A percentile compares a stretch with the other conserved stretches of the same genome.
Conservation (phyloP, 2,329 filamentous ascomycete species). For the Botryotinia narcissicola region DNA sequence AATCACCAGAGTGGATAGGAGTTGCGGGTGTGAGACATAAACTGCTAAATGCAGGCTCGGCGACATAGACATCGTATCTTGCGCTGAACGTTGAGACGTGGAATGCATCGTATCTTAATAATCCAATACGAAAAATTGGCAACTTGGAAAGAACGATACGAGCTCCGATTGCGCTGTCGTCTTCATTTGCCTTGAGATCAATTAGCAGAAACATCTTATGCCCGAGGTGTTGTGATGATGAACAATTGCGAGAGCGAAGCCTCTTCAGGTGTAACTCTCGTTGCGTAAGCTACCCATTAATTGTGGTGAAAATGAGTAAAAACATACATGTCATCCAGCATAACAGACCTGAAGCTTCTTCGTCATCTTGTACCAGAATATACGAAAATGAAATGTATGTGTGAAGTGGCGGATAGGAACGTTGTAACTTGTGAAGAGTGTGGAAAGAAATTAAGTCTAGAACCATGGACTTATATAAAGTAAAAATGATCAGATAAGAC, state of each 20-base stretch:
- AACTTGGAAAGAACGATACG: not conserved
- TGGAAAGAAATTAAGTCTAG: not conserved
- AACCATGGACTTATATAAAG: not conserved
- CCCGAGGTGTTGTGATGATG: not conserved
- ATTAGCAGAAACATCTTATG: not conserved
- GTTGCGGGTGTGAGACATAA: not conserved
- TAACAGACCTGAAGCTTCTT: not conserved
- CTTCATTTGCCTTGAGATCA: not conserved
- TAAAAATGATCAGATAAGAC: not conserved
- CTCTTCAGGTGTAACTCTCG: not conserved
- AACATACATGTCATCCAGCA: not conserved
- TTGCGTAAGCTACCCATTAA: not conserved
- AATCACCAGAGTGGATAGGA: not conserved
- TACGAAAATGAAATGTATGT: not conserved
- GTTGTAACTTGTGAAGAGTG: not conserved
- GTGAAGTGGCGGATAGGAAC: not conserved
- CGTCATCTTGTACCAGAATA: not conserved
- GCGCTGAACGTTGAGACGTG: not conserved
- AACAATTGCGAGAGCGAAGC: not conserved
- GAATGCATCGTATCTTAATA: not conserved
- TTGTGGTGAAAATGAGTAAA: not conserved
- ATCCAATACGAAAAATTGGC: not conserved
- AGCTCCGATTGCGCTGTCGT: not conserved
- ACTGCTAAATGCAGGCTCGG: not conserved
- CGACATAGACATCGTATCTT: not conserved